These are phyloP conservation scores for Candida orba DNA, from an alignment of 805 yeast genomes.

Conservation along the genomic window DNA sequence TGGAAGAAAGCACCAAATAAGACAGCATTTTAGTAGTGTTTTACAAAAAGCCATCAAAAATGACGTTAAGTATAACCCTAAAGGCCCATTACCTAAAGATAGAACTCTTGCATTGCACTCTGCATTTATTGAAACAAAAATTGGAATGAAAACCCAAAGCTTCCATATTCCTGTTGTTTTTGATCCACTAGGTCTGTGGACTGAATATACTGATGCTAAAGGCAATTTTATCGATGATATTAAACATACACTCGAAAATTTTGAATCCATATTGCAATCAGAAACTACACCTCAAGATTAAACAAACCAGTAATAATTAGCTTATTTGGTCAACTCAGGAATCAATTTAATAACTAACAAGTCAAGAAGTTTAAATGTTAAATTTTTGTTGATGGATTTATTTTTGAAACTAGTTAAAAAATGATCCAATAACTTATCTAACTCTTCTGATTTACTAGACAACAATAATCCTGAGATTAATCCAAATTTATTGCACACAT, in stretches of 20 bases:
- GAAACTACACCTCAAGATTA: neutral
- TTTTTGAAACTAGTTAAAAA: conserved; percentile 30
- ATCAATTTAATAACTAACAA: conserved; percentile 31
- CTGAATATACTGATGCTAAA: conserved; percentile 16
- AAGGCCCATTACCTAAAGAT: neutral
- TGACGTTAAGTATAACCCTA: conserved; percentile 24
- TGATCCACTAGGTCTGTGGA: conserved; percentile 21
- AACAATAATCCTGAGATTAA: conserved; percentile 17
- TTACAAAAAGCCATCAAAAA: conserved; percentile 25
- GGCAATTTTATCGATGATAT: conserved; percentile 23
- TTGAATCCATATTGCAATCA: conserved; percentile 12
- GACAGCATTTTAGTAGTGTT: conserved; percentile 24
- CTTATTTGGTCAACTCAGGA: conserved; percentile 27
- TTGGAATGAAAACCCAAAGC: conserved; percentile 21
- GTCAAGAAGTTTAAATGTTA: conserved; percentile 37
- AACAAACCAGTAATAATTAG: neutral
- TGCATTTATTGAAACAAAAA: conserved; percentile 24
- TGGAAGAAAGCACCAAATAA: conserved; percentile 35
- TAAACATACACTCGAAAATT: conserved; percentile 14
- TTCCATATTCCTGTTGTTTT: conserved; percentile 12
- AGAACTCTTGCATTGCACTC: conserved; percentile 32
- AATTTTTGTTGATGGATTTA: conserved; percentile 35
- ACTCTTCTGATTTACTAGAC: conserved; percentile 16
- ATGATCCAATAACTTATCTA: conserved; percentile 21
- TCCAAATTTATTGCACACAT: conserved; percentile 14